phyloP scores from a whole-genome alignment of 2,329 filamentous ascomycete genomes.

The Pestalotiopsis sp. region DNA sequence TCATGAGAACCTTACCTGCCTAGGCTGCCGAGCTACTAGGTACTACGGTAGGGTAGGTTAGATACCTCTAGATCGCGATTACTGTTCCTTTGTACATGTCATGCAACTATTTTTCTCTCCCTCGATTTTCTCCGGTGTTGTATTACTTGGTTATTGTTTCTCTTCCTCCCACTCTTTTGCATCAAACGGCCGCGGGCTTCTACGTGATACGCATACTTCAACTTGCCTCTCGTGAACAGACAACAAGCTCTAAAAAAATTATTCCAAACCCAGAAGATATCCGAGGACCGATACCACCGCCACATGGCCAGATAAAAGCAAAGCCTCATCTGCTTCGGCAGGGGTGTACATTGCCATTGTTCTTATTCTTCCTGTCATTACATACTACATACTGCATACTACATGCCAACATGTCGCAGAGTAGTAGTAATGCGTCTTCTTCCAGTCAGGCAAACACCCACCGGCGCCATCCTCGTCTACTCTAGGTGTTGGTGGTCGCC shows the following conservation, averaged over 20 bases:
- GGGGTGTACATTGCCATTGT: neutral
- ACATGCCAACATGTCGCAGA: constrained; percentile 15
- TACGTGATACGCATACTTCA: neutral
- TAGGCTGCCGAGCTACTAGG: neutral
- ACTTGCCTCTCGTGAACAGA: neutral
- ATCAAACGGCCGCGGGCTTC: neutral
- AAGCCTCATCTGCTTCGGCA: constrained; percentile 15
- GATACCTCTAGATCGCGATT: neutral
- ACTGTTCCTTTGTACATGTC: neutral
- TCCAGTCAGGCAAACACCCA: constrained; percentile 15
- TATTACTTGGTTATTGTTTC: neutral
- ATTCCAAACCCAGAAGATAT: neutral
- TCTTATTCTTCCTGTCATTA: neutral
- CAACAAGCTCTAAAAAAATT: neutral
- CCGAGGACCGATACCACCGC: neutral
- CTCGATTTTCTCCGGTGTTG: neutral
- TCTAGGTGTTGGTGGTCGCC: too few species aligned
- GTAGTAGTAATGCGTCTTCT: constrained; percentile 15
- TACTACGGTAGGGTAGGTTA: too few species aligned
- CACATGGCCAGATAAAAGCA: constrained; percentile 8
- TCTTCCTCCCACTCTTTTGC: neutral
- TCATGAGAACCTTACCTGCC: neutral
- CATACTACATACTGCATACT: neutral
- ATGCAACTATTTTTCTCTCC: neutral
- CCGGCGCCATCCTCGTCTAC: neutral